Evolutionary conservation across 2,329 filamentous ascomycete species (phyloP), one percentile per base, ranked within the genome.

Genomic region (Mycosphaerella arachidis): DNA sequence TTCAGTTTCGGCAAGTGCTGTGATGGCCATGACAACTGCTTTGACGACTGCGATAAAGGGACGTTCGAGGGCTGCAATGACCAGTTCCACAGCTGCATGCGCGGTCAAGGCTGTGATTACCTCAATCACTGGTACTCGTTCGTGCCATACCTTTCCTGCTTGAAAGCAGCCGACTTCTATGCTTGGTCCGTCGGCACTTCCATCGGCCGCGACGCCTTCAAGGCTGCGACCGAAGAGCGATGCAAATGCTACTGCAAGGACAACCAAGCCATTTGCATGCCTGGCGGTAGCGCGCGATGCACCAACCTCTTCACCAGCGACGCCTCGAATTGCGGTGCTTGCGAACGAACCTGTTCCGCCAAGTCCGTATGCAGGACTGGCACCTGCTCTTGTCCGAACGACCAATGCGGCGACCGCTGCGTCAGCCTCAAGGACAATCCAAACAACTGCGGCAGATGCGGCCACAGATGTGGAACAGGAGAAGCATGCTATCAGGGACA

Each of bases 371-470:
- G 59, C 52, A 46, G 43, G 9, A 24, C 29, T 16, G 59, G 59
- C 16, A n/a, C n/a, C 6, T 61, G 59, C 30, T 43, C 30, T 16
- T 61, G 59, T 18, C 59, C 59, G 2, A 58, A 55, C 10, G 43
- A 61, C 24, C 56, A 56, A 48, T 61, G 56, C 51, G 46, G 46
- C 12, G 37, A 48, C 6, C 31, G 35, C 10, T 61, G 59, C 40
- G 20, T 58, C 27, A 43, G 33, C n/a, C 45, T 58, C 45, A 40
- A 29, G 5, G 51, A 45, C 9, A 31, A 58, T 13, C 52, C 59
- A 3, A 56, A 46, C 16, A 58, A 61, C 40, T 61, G 59, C 29
- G 59, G 59, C 37, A 13, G 20, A 12, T 62, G 59, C 20, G 56
- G 52, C 16, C 53, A 62, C 48, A 18, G 8, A 13, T 61, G 60